A percentile compares a stretch with the other conserved stretches of the same genome.
phyloP scores from a whole-genome alignment of 2,329 filamentous ascomycete species.

The Phaeosphaeriaceae sp. region DNA sequence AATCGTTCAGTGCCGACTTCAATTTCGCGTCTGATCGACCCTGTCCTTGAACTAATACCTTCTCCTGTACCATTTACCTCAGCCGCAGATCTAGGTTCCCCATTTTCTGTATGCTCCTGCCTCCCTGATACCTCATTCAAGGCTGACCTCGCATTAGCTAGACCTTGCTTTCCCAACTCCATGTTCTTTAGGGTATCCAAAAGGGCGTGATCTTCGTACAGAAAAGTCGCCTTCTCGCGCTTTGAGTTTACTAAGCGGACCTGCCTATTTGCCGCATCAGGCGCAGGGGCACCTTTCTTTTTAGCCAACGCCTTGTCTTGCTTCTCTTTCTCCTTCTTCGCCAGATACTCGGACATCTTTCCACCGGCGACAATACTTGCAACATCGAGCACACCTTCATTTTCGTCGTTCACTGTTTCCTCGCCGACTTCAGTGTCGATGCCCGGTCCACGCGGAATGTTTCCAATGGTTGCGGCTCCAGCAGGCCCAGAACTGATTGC shows the following conservation, averaged over 20 bases:
- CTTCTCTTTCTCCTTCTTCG: slow-evolving; percentile 83
- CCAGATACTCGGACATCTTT: slow-evolving; percentile 81
- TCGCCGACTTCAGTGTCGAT: slow-evolving; percentile 61
- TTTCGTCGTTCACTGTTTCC: slow-evolving; percentile 59
- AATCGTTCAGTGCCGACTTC: slow-evolving; percentile 81
- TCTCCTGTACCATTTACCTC: slow-evolving; percentile 39
- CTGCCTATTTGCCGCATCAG: slow-evolving; percentile 63
- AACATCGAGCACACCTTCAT: slow-evolving; percentile 80
- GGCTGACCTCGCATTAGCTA: slow-evolving; percentile 59
- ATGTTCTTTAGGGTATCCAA: slow-evolving; percentile 61
- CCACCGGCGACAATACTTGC: slow-evolving; percentile 84
- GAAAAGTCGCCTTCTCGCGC: slow-evolving; percentile 71
- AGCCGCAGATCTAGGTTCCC: slow-evolving; percentile 26
- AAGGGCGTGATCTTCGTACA: slow-evolving; percentile 71
- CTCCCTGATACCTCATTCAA: slow-evolving; percentile 56
- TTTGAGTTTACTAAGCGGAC: slow-evolving; percentile 74
- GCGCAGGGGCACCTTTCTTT: slow-evolving; percentile 65
- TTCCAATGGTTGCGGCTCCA: slow-evolving; percentile 51
- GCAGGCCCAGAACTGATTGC: slow-evolving; percentile 55
- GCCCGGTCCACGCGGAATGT: slow-evolving; percentile 60
- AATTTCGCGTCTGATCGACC: slow-evolving; percentile 64
- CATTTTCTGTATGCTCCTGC: slow-evolving; percentile 41
- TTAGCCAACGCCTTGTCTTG: slow-evolving; percentile 66
- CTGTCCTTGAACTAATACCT: slow-evolving; percentile 22
- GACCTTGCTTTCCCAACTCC: slow-evolving; percentile 54